Conservation (phyloP, 345 rosid species). For the Acer campestre region DNA sequence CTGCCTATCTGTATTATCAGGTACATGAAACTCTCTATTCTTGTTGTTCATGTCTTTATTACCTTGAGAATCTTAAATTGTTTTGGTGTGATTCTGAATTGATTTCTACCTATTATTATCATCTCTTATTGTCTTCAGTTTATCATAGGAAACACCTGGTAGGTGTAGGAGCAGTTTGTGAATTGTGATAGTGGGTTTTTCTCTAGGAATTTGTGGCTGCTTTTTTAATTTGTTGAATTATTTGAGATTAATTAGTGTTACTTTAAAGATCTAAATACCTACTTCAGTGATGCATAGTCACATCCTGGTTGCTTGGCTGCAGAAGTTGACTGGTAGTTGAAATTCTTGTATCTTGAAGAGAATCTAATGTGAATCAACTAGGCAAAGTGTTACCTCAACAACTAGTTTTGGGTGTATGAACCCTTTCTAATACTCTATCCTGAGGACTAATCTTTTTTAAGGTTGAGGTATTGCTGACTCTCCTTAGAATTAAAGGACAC, state of each 20-base stretch:
- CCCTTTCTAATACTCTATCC: neutral
- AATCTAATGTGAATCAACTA: neutral
- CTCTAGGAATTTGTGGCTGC: neutral
- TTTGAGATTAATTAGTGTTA: constrained; percentile 1
- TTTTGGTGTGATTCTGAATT: neutral
- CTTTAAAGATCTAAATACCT: neutral
- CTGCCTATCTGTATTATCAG: constrained; percentile 94
- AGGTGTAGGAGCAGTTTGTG: neutral
- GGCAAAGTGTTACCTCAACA: neutral
- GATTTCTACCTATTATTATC: neutral
- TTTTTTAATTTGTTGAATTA: neutral
- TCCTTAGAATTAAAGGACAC: neutral
- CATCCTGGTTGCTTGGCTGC: neutral
- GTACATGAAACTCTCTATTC: constrained; percentile 34
- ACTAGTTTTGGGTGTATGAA: no score
- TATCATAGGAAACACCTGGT: neutral
- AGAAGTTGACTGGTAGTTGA: neutral
- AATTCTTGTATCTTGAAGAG: neutral
- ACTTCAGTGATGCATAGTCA: neutral
- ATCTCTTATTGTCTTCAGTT: neutral
- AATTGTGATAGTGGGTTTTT: neutral
- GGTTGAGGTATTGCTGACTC: neutral
- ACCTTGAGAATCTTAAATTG: neutral
- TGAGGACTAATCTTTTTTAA: neutral
- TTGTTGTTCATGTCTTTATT: constrained; percentile 3